Base-by-base conservation (phyloP, 2,329 filamentous ascomycete species). In the Pyrenophora tritici-repentis region DNA sequence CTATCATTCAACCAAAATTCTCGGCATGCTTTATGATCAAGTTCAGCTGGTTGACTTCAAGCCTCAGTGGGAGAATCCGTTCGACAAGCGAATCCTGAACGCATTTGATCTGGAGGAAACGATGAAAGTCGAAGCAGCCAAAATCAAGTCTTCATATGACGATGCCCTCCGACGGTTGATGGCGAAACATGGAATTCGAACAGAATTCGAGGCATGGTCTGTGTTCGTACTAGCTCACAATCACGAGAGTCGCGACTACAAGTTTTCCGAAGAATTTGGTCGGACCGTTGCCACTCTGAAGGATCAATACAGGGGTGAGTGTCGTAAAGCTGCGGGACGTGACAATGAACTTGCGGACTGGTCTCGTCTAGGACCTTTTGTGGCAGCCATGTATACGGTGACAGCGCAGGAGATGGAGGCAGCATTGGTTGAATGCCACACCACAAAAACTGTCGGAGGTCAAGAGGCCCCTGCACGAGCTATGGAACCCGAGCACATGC, bases 131-230 rank as follows among this genome's bases (percentile, higher is more conserved):
- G 78, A 79, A 40, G 90, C 87, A 0, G 78, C 79, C 5, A 76
- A 81, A 8, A 76, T 96, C 63, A 99, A 99, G 73, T 67, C 65
- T 0, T 78, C 87, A 24, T 97, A 97, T 59, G 94, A 99, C 65
- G 81, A 82, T 13, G 82, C 85, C 0, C 81, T 97, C 63, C 84
- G 83, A 10, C 84, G 91, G 0, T 80, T 97, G 47, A 92, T 97
- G 85, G 87, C 86, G 1, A 92, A 96, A 64, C 85, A 91, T 60
- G 88, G 88, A 36, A 88, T 97, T 48, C 75, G 78, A 14, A 96
- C 89, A 0, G 94, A 99, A 65, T 97, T 96, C 59, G 94, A 99
- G 72, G 83, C 96, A 9, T 97, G 88, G 86, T 88, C 91, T 0
- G 87, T 90, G 0, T 97, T 97, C 71, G 84, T 92, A 2, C 79